Base-by-base conservation (phyloP, 352 stramenopile genomes). In the Globisporangium radiosum region DNA sequence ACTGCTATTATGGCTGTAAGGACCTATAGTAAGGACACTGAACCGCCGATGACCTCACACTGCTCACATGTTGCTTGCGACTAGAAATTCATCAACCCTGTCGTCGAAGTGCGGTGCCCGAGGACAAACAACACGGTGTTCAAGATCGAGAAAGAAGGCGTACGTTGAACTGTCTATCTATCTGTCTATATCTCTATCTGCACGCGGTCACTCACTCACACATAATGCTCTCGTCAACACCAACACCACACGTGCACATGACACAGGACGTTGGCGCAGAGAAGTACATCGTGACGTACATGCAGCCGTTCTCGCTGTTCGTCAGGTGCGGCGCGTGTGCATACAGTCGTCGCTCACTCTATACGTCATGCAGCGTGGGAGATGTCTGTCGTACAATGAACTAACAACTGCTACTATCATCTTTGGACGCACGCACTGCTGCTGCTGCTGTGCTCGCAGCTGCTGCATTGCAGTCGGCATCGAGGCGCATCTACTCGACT, bases 71-170 rank as follows among this genome's bases (percentile, higher is more conserved):
- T 43, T 37, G 6, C 15, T 57, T 9, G 36, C 45, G 37, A 19
- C 7, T 25, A 92, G 72, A 92, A 90, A 76, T 92, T 90, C 56
- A 88, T 90, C 63, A 92, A 92, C 54, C 83, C 83, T 0, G 70
- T 92, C 51, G 76, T 69, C 11, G 81, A 92, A 45, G 66, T 92
- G 37, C 78, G 78, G 5, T 88, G 78, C 52, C 64, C 75, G 6
- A 84, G 78, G 61, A 79, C 79, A 44, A 87, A 83, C 62, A 74
- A 81, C 57, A 87, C 78, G 6, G 56, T 90, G 44, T 80, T 90
- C 56, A 87, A 88, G 62, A 83, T 92, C 37, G 83, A 92, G 65
- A 88, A 88, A 73, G 83, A 92, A 59, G 83, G 81, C 47, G 82
- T 92, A 64, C 39, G 64, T 69, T 13, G 10, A 2, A 33, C 25